phyloP scores from a whole-genome alignment of 2,329 filamentous ascomycete species.

The Talaromyces funiculosus region DNA sequence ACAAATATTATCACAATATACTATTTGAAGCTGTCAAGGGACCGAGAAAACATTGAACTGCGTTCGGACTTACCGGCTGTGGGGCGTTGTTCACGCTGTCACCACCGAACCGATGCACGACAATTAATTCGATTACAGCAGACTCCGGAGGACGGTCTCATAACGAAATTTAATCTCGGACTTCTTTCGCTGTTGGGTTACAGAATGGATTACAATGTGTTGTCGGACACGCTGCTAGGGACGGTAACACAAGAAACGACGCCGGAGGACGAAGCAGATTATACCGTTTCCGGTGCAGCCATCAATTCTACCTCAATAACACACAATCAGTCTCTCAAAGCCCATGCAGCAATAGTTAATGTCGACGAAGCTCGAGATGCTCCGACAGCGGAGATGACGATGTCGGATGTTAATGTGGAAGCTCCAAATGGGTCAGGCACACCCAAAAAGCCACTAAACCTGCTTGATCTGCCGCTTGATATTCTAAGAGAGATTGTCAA shows the following conservation, averaged over 20 bases:
- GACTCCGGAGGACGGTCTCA: not conserved
- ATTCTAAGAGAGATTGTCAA: conserved; percentile 72
- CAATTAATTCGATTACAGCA: not conserved
- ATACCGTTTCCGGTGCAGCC: not conserved
- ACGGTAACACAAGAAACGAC: not conserved
- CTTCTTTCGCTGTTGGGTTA: not conserved
- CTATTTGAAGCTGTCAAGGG: too few relatives aligned
- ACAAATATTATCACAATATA: too few relatives aligned
- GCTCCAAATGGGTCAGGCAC: not conserved
- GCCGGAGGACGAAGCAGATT: not conserved
- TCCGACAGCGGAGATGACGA: not conserved
- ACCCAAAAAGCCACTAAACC: conserved; percentile 51
- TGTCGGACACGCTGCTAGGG: not conserved
- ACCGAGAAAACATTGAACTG: not conserved
- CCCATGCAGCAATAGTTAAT: not conserved
- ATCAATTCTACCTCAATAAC: not conserved
- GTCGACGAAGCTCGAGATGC: not conserved
- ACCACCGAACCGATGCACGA: not conserved
- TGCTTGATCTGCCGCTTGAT: conserved; percentile 73
- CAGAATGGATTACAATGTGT: conserved; percentile 2
- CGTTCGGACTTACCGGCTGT: not conserved
- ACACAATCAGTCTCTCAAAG: not conserved
- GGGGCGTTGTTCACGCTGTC: not conserved
- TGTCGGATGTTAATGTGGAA: not conserved
- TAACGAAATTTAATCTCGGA: not conserved